Conservation (phyloP, 345 rosid genomes). For the Populus ilicifolia region DNA sequence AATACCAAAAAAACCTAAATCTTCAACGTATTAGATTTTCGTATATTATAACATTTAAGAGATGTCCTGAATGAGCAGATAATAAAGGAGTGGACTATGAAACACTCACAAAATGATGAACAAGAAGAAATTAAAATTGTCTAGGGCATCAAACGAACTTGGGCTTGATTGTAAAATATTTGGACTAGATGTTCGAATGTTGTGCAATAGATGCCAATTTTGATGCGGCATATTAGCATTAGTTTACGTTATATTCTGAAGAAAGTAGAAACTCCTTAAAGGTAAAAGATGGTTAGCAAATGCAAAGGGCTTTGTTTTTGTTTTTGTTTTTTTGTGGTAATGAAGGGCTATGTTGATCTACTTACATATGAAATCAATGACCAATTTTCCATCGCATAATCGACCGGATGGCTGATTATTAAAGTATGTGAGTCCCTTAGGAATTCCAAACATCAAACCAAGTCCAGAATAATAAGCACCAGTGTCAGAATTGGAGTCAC, state of each 20-base stretch:
- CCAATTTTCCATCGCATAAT: conserved; percentile 43
- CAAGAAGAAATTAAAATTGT: too few species aligned
- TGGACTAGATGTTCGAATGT: not conserved
- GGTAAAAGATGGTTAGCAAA: not conserved
- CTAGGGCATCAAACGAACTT: not conserved
- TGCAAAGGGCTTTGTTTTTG: not conserved
- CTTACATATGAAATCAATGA: conserved; percentile 62
- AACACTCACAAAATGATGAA: not conserved
- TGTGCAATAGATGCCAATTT: not conserved
- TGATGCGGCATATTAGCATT: not conserved
- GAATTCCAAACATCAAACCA: conserved; percentile 32
- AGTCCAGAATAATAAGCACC: conserved; percentile 23
- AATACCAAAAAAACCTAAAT: too few species aligned
- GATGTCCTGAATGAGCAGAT: too few species aligned
- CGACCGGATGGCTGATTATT: conserved; percentile 35
- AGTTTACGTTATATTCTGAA: not conserved
- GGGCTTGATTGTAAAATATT: not conserved
- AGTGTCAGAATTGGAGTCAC: conserved; percentile 27
- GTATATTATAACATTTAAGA: too few species aligned
- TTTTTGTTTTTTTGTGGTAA: too few species aligned
- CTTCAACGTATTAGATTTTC: too few species aligned
- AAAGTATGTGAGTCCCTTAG: conserved; percentile 51
- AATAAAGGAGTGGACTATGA: too few species aligned
- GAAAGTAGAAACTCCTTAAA: not conserved
- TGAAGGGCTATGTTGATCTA: not conserved